phyloP scores from a whole-genome alignment of 2,329 filamentous ascomycete species.

The Dothiorella sarmentorum region DNA sequence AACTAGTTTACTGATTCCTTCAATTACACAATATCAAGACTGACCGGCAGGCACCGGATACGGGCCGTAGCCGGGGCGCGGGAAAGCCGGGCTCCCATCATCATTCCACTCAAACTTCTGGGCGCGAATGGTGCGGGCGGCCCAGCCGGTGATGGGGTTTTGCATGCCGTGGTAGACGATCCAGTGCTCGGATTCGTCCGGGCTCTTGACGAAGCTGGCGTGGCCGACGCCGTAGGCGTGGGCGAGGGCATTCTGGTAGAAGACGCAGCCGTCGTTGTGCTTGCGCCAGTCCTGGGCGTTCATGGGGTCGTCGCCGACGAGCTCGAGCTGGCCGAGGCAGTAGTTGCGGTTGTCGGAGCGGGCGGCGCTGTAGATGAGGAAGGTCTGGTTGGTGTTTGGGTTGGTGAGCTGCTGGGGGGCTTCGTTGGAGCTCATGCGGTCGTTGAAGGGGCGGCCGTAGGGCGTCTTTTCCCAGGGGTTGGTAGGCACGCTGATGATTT shows the following conservation, averaged over 20 bases:
- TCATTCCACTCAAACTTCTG: conserved; percentile 50
- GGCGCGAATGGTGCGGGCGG: conserved; percentile 46
- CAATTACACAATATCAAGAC: background rate
- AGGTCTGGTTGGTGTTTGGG: conserved; percentile 45
- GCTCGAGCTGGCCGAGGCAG: conserved; percentile 51
- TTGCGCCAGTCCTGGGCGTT: conserved; percentile 49
- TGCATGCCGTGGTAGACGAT: conserved; percentile 54
- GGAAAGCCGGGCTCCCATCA: conserved; percentile 48
- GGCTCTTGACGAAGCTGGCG: conserved; percentile 49
- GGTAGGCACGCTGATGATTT: conserved; percentile 46
- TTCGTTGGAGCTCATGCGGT: conserved; percentile 49
- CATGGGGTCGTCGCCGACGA: conserved; percentile 50
- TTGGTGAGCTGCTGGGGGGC: conserved; percentile 50
- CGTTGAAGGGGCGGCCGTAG: conserved; percentile 45
- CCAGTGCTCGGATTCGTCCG: conserved; percentile 48
- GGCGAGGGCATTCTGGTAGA: conserved; percentile 47
- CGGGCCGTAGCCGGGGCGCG: conserved; percentile 48
- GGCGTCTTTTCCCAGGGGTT: conserved; percentile 53
- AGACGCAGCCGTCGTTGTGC: conserved; percentile 45
- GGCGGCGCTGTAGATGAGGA: conserved; percentile 50
- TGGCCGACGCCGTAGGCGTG: conserved; percentile 50
- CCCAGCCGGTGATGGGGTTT: conserved; percentile 47
- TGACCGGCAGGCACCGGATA: conserved; percentile 41
- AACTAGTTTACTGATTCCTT: too few relatives aligned
- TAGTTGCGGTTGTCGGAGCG: conserved; percentile 53